These are phyloP conservation scores for Coemansia sp. DNA, from an alignment of 192 early-diverging fungal genomes.

Conservation along the genomic window DNA sequence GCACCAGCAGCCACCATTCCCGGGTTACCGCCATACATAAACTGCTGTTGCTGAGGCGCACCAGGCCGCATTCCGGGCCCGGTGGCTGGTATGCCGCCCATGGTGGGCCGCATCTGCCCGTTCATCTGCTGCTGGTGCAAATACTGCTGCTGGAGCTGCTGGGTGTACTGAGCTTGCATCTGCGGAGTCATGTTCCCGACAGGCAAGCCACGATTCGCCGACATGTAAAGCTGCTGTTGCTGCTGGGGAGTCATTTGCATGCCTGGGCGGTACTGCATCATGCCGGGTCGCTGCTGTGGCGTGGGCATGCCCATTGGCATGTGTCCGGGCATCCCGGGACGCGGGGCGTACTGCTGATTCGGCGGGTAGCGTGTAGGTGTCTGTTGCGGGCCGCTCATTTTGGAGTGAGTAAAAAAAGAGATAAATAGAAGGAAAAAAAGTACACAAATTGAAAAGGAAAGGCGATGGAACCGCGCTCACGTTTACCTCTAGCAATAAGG, in stretches of 20 bases:
- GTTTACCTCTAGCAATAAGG: background rate
- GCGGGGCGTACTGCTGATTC: conserved; percentile 24
- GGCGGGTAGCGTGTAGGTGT: conserved; percentile 37
- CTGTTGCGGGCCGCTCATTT: conserved; percentile 43
- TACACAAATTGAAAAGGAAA: background rate
- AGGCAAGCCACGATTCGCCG: conserved; percentile 11
- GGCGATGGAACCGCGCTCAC: background rate
- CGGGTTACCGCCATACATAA: conserved; percentile 23
- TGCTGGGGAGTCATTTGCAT: conserved; percentile 14
- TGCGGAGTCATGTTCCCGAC: conserved; percentile 16
- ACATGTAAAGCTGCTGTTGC: conserved; percentile 15
- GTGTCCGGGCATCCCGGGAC: conserved; percentile 27
- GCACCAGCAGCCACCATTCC: conserved; percentile 27
- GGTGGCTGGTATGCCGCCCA: conserved; percentile 11
- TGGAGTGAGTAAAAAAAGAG: background rate
- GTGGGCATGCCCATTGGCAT: conserved; percentile 17
- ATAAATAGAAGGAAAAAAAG: background rate
- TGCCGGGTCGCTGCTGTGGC: conserved; percentile 28
- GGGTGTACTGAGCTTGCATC: conserved; percentile 22
- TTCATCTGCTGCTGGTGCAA: conserved; percentile 28
- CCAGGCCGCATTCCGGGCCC: conserved; percentile 13
- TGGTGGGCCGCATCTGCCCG: conserved; percentile 19
- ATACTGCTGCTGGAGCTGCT: conserved; percentile 33
- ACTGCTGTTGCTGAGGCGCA: conserved; percentile 18
- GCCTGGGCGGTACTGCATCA: conserved; percentile 31